Evolutionary conservation across 192 early-diverging fungal genomes (phyloP).

Genomic region (Backusella psychrophila): DNA sequence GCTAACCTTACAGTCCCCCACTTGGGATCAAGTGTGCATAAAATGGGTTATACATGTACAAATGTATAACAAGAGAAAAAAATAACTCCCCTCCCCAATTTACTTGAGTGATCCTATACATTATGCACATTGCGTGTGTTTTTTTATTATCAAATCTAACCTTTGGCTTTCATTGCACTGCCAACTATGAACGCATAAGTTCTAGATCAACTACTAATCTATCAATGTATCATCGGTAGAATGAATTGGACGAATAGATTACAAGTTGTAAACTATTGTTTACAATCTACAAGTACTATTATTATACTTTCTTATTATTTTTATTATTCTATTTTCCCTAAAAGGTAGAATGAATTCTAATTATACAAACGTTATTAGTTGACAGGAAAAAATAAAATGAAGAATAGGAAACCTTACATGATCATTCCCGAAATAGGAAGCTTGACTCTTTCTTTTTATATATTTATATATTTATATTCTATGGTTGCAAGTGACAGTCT

Average conservation of each 20-base stretch:
- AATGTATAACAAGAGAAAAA: neutral
- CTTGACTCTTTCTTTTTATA: neutral
- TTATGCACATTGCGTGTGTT: neutral
- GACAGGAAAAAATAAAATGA: neutral
- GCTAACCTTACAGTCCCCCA: neutral
- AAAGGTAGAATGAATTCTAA: neutral
- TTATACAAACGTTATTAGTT: neutral
- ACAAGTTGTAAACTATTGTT: neutral
- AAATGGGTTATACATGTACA: neutral
- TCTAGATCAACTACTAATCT: neutral
- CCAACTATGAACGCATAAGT: slow-evolving; percentile 3
- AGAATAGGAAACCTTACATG: slow-evolving; percentile 8
- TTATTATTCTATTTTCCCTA: neutral
- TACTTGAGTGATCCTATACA: neutral
- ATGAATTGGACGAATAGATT: neutral
- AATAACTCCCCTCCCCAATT: neutral
- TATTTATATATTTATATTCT: neutral
- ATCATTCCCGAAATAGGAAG: neutral
- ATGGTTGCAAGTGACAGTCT: neutral
- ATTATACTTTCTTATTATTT: neutral
- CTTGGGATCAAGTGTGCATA: neutral
- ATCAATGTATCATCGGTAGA: neutral
- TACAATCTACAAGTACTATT: neutral
- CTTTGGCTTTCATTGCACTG: neutral
- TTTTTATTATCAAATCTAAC: neutral